Base-by-base conservation (phyloP, 2,329 filamentous ascomycete genomes). In the Aspergillus sp. region DNA sequence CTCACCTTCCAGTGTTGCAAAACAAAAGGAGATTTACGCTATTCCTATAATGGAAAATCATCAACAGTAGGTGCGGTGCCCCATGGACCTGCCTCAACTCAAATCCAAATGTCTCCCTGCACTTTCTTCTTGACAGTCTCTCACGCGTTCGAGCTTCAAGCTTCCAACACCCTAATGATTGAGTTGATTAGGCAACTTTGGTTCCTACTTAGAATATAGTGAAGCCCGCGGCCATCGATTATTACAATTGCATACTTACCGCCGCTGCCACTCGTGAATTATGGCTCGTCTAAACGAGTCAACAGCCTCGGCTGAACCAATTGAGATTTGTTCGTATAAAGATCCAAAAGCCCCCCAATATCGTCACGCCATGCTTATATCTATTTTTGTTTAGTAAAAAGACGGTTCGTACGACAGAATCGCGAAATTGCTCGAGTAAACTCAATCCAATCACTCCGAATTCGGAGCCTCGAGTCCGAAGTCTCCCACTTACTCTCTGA, bases 341-440 rank as follows among this genome's bases (percentile, higher is more conserved):
- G 22, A 7, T 9, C 45, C 17, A 26, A 38, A 12, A 9, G 20
- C 45, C 9, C 20, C 7, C 17, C 34, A 2, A 7, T 15, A 12
- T 9, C 15, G 12, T 30, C 39, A 15, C 12, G 44, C 22, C 13
- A 13, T 34, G 11, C 43, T 56, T 43, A 47, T 15, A 15, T 24
- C 30, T 41, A 15, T 41, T 22, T 6, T 30, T 24, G 13, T 13
- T 24, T 60, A 86, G 84, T 88, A 53, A 88, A 87, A 75, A 78
- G 85, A 59, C 77, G 85, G 62, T 88, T 87, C 67, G 78, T 87
- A 61, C 77, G 85, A 55, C 85, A 88, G 69, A 88, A 88, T 68
- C 83, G 85, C 64, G 85, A 88, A 68, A 83, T 88, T 57, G 85
- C 85, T 57, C 80, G 83, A 62, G 83, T 79, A 59, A 88, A 88